These are phyloP conservation scores for Ustilago esculenta DNA, from an alignment of 1,284 basidiomycete species.

Conservation along the genomic window DNA sequence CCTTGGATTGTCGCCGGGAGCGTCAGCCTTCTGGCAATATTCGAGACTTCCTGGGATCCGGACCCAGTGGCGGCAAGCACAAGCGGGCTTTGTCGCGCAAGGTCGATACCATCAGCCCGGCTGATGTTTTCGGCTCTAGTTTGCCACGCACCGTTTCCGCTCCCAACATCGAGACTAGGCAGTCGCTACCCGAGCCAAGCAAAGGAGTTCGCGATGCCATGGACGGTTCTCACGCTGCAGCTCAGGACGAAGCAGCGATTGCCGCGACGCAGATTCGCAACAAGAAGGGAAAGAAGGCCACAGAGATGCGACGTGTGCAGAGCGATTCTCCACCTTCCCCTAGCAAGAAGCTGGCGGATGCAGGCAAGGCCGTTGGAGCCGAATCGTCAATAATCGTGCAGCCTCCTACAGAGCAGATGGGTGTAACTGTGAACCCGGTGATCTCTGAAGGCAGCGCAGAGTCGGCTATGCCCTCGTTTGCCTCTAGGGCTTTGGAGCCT, in stretches of 20 bases:
- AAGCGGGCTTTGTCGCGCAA: conserved; percentile 39
- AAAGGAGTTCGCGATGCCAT: conserved; percentile 29
- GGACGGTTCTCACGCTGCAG: conserved; percentile 1
- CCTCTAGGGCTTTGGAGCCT: conserved; percentile 1
- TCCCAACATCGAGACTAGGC: conserved; percentile 19
- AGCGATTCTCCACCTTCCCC: conserved; percentile 43
- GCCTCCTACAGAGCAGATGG: conserved; percentile 2
- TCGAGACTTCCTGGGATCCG: conserved; percentile 30
- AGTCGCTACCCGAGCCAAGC: conserved; percentile 33
- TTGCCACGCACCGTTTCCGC: conserved; percentile 35
- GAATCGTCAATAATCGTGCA: conserved; percentile 10
- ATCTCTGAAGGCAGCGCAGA: conserved; percentile 21
- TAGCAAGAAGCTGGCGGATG: conserved; percentile 17
- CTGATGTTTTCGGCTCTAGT: conserved; percentile 59
- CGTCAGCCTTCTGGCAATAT: conserved; percentile 42
- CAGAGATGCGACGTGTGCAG: conserved; percentile 24
- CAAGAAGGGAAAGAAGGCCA: conserved; percentile 37
- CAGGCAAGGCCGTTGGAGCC: neutral
- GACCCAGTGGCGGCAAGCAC: conserved; percentile 17
- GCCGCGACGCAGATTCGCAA: conserved; percentile 5
- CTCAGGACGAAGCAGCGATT: conserved; percentile 13
- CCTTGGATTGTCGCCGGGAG: conserved; percentile 19
- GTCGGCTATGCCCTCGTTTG: conserved; percentile 7
- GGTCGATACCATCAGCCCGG: conserved; percentile 62
- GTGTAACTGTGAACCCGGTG: conserved; percentile 15